Base-by-base conservation (phyloP, 2,329 filamentous ascomycete genomes). In the Xylariales sp. region DNA sequence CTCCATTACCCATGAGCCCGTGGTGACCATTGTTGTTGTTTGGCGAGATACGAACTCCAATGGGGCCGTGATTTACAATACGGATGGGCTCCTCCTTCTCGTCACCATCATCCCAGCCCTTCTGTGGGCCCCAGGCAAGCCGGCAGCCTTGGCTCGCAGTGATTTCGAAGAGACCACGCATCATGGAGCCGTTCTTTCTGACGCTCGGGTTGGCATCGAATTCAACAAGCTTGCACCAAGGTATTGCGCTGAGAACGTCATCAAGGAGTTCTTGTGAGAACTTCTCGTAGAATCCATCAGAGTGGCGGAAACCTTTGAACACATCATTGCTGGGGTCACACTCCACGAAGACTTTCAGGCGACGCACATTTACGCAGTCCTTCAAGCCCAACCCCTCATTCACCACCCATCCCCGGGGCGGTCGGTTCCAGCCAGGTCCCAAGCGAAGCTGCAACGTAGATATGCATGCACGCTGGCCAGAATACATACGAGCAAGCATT, bases 161-260 rank as follows among this genome's bases (percentile, higher is more conserved):
- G 4, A 74, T 67, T 1, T 73, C 65, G 7, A 84, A 56, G 15
- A 90, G 61, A 3, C 69, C 76, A 8, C 63, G 60, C 67, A 89
- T 76, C 61, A 90, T 76, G 20, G 72, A 75, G 12, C 81, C 78
- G 1, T 69, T 70, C 54, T 80, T 82, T 56, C 75, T 76, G 4
- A 90, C 81, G 37, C 76, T 75, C 0, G 73, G 62, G 54, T 74
- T 86, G 0, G 74, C 85, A 57, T 90, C 85, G 44, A 90, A 85
- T 50, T 86, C 74, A 15, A 89, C 67, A 2, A 66, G 63, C 7
- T 69, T 54, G 3, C 86, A 56, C 25, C 65, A 69, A 0, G 81
- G 77, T 40, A 85, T 59, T 38, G 70, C 69, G 2, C 66, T 61
- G 3, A 88, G 52, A 4, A 88, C 69, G 6, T 64, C 67, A 4